Percentiles rank a stretch among this genome's conserved stretches.
Evolutionary conservation across 345 rosid species (phyloP).

Genomic region (Corchorus capsularis): DNA sequence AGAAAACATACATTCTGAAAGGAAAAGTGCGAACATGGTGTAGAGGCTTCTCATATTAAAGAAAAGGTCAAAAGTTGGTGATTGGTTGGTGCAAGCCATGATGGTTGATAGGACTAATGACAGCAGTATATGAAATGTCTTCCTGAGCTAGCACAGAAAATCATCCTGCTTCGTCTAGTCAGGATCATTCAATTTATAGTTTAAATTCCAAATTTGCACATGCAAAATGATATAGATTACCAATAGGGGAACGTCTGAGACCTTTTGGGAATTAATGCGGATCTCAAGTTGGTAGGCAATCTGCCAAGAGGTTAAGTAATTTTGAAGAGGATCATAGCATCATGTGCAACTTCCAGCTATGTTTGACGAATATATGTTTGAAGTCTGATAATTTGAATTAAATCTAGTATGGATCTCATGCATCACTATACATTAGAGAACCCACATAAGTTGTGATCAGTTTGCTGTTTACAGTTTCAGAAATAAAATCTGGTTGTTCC

Average conservation of each 20-base stretch:
- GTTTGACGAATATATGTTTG: not conserved
- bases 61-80: not conserved
- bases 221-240: not conserved
- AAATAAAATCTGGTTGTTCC: not conserved
- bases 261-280: not conserved
- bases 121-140: not conserved
- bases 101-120: not conserved
- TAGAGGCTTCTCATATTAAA: not conserved
- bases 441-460: too few relatives aligned
- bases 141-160: not conserved
- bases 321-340: not conserved
- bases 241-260: not conserved
- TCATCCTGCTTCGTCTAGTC: not conserved
- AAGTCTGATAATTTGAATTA: not conserved
- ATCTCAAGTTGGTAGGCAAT: slow-evolving; percentile 1
- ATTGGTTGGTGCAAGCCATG: not conserved
- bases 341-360: not conserved
- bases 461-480: too few relatives aligned
- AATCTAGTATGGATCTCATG: not conserved
- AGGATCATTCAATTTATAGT: not conserved
- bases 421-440: not conserved
- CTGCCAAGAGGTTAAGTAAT: not conserved
- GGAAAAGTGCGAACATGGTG: not conserved
- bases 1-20: not conserved
- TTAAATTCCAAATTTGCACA: not conserved